Base-by-base conservation (phyloP, 345 rosid genomes). In the Dimocarpus longan region DNA sequence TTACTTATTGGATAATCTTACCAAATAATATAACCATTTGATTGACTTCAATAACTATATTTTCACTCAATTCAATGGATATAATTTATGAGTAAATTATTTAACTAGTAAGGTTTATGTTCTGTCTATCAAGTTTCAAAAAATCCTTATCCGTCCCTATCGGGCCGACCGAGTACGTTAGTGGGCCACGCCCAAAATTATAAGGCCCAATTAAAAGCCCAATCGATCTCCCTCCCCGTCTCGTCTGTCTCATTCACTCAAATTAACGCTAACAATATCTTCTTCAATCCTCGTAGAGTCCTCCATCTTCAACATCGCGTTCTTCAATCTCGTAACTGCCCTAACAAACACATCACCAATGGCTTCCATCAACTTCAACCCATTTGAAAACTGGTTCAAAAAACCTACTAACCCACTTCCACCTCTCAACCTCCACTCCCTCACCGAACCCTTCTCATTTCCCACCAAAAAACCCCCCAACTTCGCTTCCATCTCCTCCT, bases 321-420 rank as follows among this genome's bases (percentile, higher is more conserved):
- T 46, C 52, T 46, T 46, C 52, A 5, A 46, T 46, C 28, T 39
- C 57, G 24, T 40, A n/a, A 63, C 66, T 48, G 68, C 62, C 76
- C 69, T 64, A 15, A 40, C 10, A 6, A 4, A 46, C 15, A 0
- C 28, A 11, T 59, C 46, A 3, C 0, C 70, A 79, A 93, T 95
- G 98, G 88, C 95, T 76, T 91, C 97, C 0, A 79, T 92, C 79
- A 91, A 89, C 87, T 93, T 92, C 79, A 91, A 89, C 82, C 92
- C 93, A 81, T 95, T 93, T 50, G 94, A 88, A 26, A 89, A 84
- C 72, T 92, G 97, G 97, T 92, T 95, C 86, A 83, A 82, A 37
- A 95, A 90, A 79, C 92, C 97, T 22, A 86, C 85, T 18, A 91
- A 88, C 44, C 91, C 98, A 12, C 85, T 90, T 50, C 88, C 90